Base-by-base conservation (phyloP, 2,329 filamentous ascomycete species). In the Penicillium sp. region DNA sequence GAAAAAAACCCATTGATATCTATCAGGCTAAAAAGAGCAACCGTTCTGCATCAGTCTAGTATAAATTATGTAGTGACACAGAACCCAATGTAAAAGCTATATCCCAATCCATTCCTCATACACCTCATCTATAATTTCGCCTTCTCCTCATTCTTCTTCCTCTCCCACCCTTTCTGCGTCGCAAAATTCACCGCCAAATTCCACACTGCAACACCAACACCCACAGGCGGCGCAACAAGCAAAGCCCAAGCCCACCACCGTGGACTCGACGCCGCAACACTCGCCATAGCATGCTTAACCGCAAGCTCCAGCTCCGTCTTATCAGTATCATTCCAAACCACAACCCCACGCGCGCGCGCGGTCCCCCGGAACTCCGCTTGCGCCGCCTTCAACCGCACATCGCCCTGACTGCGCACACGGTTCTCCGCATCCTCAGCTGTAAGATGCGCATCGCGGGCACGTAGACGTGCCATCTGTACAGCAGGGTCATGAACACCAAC, bases 251-350 rank as follows among this genome's bases (percentile, higher is more conserved):
- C 85, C 93, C 94, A 97, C 90, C 91, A 95, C 58, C 77, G 74
- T 6, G 90, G 90, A 71, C 88, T 94, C 18, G 76, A 75, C 44
- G 67, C 77, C 66, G 79, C 81, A 35, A 97, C 76, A 57, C 81
- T 80, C 4, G 66, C 69, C 77, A 97, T 85, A 7, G 87, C 89
- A 56, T 76, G 78, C 49, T 81, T 80, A 11, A 97, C 77, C 71
- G 90, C 85, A 49, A 69, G 73, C 73, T 84, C 82, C 68, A 99
- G 73, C 59, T 91, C 85, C 33, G 85, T 86, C 67, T 81, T 86
- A 45, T 85, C 85, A 2, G 84, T 85, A 75, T 97, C 93, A 75
- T 99, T 99, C 90, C 90, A 94, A 23, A 99, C 82, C 31, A 97
- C 90, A 3, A 92, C 82, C 0, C 92, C 93, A 46, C 81, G 82